Percentiles rank a stretch among this genome's conserved stretches.
Evolutionary conservation across 2,329 filamentous ascomycete species (phyloP).

Genomic region (Aspergillus floridensis): DNA sequence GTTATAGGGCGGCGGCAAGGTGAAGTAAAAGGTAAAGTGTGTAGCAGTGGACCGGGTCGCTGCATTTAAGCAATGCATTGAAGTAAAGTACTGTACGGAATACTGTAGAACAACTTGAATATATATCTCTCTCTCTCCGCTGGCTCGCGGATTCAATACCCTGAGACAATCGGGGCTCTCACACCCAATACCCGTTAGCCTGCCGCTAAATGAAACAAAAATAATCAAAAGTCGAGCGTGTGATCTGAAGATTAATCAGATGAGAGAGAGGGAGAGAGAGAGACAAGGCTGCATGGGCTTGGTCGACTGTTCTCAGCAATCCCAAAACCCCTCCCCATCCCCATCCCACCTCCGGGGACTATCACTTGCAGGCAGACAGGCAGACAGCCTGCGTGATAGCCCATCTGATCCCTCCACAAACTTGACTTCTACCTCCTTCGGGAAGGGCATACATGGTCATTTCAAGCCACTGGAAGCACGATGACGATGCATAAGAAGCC

Average conservation of each 20-base stretch:
- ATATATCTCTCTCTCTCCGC: too few relatives aligned
- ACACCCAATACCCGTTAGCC: background rate
- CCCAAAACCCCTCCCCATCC: too few relatives aligned
- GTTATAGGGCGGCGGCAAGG: background rate
- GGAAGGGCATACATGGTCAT: background rate
- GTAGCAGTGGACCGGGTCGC: background rate
- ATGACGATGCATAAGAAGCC: constrained; percentile 10
- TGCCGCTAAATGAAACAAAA: background rate
- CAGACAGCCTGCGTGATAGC: background rate
- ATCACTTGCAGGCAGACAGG: background rate
- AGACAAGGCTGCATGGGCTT: background rate
- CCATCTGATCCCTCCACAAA: background rate
- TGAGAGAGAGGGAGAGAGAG: background rate
- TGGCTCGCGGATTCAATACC: background rate
- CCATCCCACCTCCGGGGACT: background rate
- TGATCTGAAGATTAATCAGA: background rate
- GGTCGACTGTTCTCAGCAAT: background rate
- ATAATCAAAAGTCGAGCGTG: background rate
- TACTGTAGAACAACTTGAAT: too few relatives aligned
- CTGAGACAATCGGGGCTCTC: background rate
- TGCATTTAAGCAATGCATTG: background rate
- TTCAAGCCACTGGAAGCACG: constrained; percentile 11
- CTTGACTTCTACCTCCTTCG: background rate
- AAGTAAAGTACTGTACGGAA: background rate
- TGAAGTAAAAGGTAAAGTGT: background rate